Evolutionary conservation across 2,329 filamentous ascomycete genomes (phyloP).

Genomic region (Aspergillus brunneoviolaceus): DNA sequence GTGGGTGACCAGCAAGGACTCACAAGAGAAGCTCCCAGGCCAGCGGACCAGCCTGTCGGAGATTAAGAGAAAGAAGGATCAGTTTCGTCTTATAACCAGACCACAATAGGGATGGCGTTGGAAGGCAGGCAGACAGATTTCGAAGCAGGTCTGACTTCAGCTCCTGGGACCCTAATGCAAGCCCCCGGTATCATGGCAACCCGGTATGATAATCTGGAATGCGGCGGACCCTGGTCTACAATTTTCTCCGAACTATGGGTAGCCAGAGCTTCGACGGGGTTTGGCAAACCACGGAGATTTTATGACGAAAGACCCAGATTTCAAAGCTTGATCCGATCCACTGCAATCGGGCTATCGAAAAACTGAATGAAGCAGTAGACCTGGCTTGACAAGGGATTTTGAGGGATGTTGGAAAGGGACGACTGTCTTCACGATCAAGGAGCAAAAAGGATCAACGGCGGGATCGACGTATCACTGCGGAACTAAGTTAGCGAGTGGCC

Average conservation of each 20-base stretch:
- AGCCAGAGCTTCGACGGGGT: background rate
- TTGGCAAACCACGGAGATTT: background rate
- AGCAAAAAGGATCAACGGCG: background rate
- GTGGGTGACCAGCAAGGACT: conserved; percentile 5
- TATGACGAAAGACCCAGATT: background rate
- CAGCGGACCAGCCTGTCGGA: conserved; percentile 5
- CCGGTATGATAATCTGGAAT: conserved; percentile 21
- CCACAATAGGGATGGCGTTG: background rate
- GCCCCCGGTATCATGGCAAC: conserved; percentile 19
- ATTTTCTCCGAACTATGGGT: background rate
- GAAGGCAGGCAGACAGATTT: background rate
- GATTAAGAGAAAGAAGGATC: conserved; percentile 6
- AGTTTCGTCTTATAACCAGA: background rate
- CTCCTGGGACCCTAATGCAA: background rate
- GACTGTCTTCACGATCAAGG: background rate
- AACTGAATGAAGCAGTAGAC: background rate
- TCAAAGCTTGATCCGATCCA: background rate
- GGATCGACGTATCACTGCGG: background rate
- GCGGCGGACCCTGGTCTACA: conserved; percentile 7
- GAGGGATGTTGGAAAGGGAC: background rate
- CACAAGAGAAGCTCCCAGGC: background rate
- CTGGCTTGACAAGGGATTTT: background rate
- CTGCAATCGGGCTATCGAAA: background rate
- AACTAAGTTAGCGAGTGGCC: background rate
- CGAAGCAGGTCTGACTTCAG: background rate